Conservation (phyloP, 768 basidiomycete genomes). For the Porpolomopsis calyptriformis region DNA sequence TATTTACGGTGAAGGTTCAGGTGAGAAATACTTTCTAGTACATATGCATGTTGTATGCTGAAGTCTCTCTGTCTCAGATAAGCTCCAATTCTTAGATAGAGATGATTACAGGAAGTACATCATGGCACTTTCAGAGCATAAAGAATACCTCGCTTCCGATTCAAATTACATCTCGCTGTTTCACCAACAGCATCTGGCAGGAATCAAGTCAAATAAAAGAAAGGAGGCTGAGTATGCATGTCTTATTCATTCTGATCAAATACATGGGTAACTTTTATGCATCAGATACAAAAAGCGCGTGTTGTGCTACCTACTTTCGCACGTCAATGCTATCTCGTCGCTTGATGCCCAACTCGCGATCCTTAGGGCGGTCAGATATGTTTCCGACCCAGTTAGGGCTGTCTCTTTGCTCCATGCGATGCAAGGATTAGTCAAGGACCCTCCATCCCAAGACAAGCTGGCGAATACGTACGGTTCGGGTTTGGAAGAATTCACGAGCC, state of each 20-base stretch:
- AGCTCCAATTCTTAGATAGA: constrained; percentile 64
- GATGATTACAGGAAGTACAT: constrained; percentile 53
- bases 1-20: constrained; percentile 53
- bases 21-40: constrained; percentile 27
- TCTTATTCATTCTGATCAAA: neutral
- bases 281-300: constrained; percentile 60
- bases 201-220: constrained; percentile 41
- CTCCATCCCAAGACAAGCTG: neutral
- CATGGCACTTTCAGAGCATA: constrained; percentile 35
- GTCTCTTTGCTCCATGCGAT: constrained; percentile 52
- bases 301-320: constrained; percentile 71
- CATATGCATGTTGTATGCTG: constrained; percentile 7
- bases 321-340: constrained; percentile 49
- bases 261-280: constrained; percentile 3
- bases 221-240: constrained; percentile 42
- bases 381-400: constrained; percentile 39
- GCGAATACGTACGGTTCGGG: constrained; percentile 1
- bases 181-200: constrained; percentile 46
- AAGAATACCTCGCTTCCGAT: constrained; percentile 53
- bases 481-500: constrained; percentile 27
- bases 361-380: constrained; percentile 34
- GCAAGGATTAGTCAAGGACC: constrained; percentile 23
- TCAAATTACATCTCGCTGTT: constrained; percentile 43
- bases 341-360: constrained; percentile 41
- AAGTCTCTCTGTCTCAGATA: constrained; percentile 13